Base-by-base conservation (phyloP, 805 yeast genomes). In the Nakazawaea laoshanensis region DNA sequence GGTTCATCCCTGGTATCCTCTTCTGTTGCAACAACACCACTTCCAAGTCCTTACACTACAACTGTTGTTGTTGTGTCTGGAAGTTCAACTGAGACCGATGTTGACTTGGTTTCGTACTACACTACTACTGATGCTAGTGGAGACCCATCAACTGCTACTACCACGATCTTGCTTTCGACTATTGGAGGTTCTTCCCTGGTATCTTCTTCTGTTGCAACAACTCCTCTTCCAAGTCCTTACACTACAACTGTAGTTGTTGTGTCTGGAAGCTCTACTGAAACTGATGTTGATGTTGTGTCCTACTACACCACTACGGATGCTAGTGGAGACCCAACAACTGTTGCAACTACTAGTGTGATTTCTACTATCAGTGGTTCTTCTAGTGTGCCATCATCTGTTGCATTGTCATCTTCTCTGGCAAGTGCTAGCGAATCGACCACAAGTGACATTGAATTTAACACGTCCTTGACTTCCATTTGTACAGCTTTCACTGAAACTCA, bases 81-180 rank as follows among this genome's bases (percentile, higher is more conserved):
- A 7, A 10, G 22, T 7, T 7, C 9, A 7, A 20, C 32, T 14
- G 9, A 14, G 14, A 29, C 20, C 22, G 26, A 13, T 3, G 32
- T 29, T 29, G 32, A 22, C 7, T 12, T 20, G 2, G 26, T 29
- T 21, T 20, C 26, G n/a, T 22, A n/a, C 19, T 29, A 21, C 26
- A 29, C 32, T 16, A 29, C 32, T 7, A 20, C 26, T 6, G 32
- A 29, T 29, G 12, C 14, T 15, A 15, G n/a, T 16, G 32, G 32
- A 11, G 16, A 13, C 12, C 32, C 28, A 25, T 14, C 6, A 9
- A 25, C 28, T 12, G 28, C 6, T 14, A 14, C 28, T 14, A 25
- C 28, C 15, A 25, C 15, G 5, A 15, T 5, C 7, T 17, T 25
- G 10, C 13, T 25, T 5, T 14, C 17, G 15, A 25, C 28, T 25